These are phyloP conservation scores for Bipolaris bicolor DNA, from an alignment of 2,329 filamentous ascomycete genomes.

Conservation along the genomic window DNA sequence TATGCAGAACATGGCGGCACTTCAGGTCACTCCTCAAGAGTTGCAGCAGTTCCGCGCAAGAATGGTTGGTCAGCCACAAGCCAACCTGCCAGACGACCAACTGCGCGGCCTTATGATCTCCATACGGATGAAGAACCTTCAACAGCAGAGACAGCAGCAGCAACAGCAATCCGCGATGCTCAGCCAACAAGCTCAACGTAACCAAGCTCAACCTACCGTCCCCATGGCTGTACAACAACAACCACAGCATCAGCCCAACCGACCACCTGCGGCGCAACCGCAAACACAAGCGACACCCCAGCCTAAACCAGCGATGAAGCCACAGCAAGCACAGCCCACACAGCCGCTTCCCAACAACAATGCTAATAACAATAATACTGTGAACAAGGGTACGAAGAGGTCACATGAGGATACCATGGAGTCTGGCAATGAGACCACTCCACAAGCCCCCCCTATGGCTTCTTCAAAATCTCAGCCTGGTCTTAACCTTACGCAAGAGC, in stretches of 20 bases:
- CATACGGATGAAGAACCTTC: constrained; percentile 31
- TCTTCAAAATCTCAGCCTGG: constrained; percentile 42
- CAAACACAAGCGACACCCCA: constrained; percentile 31
- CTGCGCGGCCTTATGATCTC: constrained; percentile 34
- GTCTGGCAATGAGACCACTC: constrained; percentile 39
- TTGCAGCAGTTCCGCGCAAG: constrained; percentile 47
- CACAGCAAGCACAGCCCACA: constrained; percentile 27
- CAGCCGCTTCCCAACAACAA: constrained; percentile 28
- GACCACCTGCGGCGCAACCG: constrained; percentile 32
- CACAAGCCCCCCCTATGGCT: constrained; percentile 47
- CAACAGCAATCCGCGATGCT: constrained; percentile 16
- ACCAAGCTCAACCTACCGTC: constrained; percentile 15
- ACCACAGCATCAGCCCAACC: constrained; percentile 22
- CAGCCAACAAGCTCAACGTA: constrained; percentile 17
- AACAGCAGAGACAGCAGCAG: constrained; percentile 34
- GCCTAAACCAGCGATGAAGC: constrained; percentile 28
- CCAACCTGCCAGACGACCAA: constrained; percentile 36
- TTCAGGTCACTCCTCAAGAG: constrained; percentile 50
- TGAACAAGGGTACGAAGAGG: constrained; percentile 44
- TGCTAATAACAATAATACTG: constrained; percentile 25
- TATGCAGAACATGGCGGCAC: constrained; percentile 32
- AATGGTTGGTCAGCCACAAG: constrained; percentile 36
- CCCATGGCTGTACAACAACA: constrained; percentile 14
- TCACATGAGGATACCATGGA: constrained; percentile 53
- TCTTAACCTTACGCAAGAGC: constrained; percentile 40